Base-by-base conservation (phyloP, 164 flowering plant species). In the Piper betle region DNA sequence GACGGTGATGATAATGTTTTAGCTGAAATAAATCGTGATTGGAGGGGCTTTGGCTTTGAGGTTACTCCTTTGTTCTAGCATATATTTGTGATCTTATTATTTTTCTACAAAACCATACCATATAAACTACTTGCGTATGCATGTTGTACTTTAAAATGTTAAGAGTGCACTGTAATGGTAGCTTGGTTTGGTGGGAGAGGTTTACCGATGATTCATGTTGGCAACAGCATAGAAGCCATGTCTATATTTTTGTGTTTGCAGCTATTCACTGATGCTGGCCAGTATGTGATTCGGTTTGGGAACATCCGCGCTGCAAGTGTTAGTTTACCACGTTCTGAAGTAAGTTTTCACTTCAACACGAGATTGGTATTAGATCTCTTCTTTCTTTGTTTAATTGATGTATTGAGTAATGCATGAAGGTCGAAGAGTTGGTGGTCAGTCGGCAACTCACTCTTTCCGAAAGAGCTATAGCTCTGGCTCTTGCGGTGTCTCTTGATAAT, bases 41-140 rank as follows among this genome's bases (percentile, higher is more conserved):
- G 96, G 96, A 85, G 97, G 69, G 99, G 99, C 53, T 79, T 91
- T 65, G 97, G 99, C 74, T 85, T 91, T 75, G 97, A 94, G 97
- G 99, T 90, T 64, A 43, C 40, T 55, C 59, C 58, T 59, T 70
- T 64, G 39, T 16, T 53, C 55, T 4, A 15, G 19, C 57, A 0
- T 54, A 54, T 54, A 25, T n/a, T 54, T 7, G 4, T 54, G 17
- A 25, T 6, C 9, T 11, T 42, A 12, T 46, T 9, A 6, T 46
- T 46, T 46, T 6, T 46, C 3, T 46, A 10, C 50, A 46, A 8
- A 46, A 46, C 1, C 3, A 46, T 46, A 10, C 10, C 15, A 46
- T 2, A 2, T 10, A 46, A 46, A 46, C 50, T 46, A 46, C 50
- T 46, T 1, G 50, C 12, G 6, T 9, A 10, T 42, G 12, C 12